Evolutionary conservation across 352 stramenopile species (phyloP), one percentile per base, ranked within the genome.

Genomic region (Globisporangium cystogenes): DNA sequence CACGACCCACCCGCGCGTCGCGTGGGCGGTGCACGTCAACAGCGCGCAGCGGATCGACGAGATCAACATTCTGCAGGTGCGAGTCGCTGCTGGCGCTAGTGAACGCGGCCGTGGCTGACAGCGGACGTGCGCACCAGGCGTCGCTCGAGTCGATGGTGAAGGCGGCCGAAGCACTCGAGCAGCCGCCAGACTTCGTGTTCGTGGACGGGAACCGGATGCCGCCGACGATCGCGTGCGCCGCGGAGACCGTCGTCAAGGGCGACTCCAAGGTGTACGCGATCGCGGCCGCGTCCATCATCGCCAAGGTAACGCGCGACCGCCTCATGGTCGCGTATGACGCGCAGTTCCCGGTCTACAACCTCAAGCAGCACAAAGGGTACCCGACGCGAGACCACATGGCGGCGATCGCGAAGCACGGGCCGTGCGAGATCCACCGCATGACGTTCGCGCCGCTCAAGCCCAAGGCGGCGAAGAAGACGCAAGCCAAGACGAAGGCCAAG

Each of bases 291-390:
- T 98, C 87, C 35, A 96, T 99, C 57, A 86, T 99, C 42, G 97
- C 97, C 45, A 99, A 99, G 67, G 97, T 99, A 16, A 98, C 93
- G 21, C 78, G 97, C 46, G 97, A 99, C 74, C 76, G 95, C n/a
- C 60, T 99, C 40, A 99, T 99, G 96, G 66, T 95, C 48, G 76
- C 87, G 46, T 97, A 98, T 62, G 80, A 98, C 62, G 64, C 65
- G 40, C 60, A 96, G 56, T 99, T 93, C 73, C 96, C 96, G 26
- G 57, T 86, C 44, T 99, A 98, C 65, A 81, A 90, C 51, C 82
- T 99, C 27, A 83, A 82, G 29, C 86, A 98, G 67, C 93, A 99
- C 79, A 99, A 99, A 60, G 97, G 96, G 23, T 99, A 99, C 74
- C 90, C 88, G 11, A 99, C 96, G 15, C 72, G 58, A 18, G 88